These are phyloP conservation scores for Harrya chromipes DNA, from an alignment of 768 basidiomycete genomes.

Conservation along the genomic window DNA sequence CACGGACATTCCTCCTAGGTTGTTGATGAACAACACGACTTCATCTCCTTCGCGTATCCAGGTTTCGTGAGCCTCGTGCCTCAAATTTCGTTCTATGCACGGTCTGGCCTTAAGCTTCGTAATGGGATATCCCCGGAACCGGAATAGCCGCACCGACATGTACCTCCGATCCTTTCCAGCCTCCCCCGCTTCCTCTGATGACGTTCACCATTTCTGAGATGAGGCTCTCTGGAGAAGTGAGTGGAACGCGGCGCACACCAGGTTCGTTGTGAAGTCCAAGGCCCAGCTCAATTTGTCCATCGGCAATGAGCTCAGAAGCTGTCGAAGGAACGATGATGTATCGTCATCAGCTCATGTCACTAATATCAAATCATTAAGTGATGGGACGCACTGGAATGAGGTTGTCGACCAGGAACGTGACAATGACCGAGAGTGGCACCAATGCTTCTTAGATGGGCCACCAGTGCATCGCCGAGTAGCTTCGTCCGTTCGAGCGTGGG, in stretches of 20 bases:
- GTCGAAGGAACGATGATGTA: not conserved
- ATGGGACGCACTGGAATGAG: constrained; percentile 10
- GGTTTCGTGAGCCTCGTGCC: not conserved
- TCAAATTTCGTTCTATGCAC: constrained; percentile 1
- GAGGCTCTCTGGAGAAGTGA: constrained; percentile 25
- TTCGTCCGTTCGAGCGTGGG: constrained; percentile 21
- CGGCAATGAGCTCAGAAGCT: constrained; percentile 5
- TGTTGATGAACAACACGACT: constrained; percentile 49
- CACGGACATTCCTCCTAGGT: constrained; percentile 50
- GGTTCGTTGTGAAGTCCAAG: constrained; percentile 59
- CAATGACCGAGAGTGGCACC: constrained; percentile 51
- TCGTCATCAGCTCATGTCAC: not conserved
- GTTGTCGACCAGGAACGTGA: constrained; percentile 48
- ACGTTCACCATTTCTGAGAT: constrained; percentile 29
- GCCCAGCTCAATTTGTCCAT: constrained; percentile 39
- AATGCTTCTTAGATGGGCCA: constrained; percentile 32
- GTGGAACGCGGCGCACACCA: constrained; percentile 25
- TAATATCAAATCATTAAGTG: not conserved
- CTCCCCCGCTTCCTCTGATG: constrained; percentile 12
- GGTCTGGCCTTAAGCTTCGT: not conserved
- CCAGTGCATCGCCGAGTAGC: constrained; percentile 32
- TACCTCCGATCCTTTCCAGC: constrained; percentile 13
- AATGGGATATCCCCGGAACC: not conserved
- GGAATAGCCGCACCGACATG: not conserved
- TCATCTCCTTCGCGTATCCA: constrained; percentile 27